phyloP scores from a whole-genome alignment of 306 rosid species.

The Vigna reflexopilosa region DNA sequence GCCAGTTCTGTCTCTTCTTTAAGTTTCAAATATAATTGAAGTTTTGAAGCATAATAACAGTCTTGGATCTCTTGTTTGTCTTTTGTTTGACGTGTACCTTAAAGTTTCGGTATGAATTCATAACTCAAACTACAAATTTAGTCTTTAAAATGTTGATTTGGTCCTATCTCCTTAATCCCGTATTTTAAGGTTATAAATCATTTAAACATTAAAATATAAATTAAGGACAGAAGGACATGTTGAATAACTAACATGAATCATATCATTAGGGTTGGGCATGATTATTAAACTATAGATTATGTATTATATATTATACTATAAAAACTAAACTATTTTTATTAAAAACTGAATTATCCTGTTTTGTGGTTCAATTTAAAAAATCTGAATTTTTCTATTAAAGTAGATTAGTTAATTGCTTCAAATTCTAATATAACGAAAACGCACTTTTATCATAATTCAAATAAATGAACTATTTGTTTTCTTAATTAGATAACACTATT shows the following conservation, averaged over 20 bases:
- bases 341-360: too few species aligned
- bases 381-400: too few species aligned
- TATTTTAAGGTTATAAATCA: neutral
- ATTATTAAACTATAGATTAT: too few species aligned
- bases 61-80: neutral
- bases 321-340: too few species aligned
- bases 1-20: neutral
- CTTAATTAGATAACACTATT: too few species aligned
- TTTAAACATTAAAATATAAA: neutral
- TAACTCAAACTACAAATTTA: constrained; percentile 21
- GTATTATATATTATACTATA: too few species aligned
- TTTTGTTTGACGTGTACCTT: constrained; percentile 13
- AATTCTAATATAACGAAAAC: too few species aligned
- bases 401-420: too few species aligned
- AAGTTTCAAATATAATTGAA: constrained; percentile 6
- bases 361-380: too few species aligned
- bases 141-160: constrained; percentile 11
- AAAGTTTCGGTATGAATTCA: neutral
- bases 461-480: too few species aligned
- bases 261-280: too few species aligned
- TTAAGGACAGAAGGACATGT: neutral
- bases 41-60: neutral
- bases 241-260: neutral
- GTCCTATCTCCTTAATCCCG: neutral
- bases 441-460: too few species aligned